A percentile compares a stretch with the other conserved stretches of the same genome.
These are phyloP conservation scores for Wickerhamiella parazyma DNA, from an alignment of 805 yeast genomes.

Conservation along the genomic window DNA sequence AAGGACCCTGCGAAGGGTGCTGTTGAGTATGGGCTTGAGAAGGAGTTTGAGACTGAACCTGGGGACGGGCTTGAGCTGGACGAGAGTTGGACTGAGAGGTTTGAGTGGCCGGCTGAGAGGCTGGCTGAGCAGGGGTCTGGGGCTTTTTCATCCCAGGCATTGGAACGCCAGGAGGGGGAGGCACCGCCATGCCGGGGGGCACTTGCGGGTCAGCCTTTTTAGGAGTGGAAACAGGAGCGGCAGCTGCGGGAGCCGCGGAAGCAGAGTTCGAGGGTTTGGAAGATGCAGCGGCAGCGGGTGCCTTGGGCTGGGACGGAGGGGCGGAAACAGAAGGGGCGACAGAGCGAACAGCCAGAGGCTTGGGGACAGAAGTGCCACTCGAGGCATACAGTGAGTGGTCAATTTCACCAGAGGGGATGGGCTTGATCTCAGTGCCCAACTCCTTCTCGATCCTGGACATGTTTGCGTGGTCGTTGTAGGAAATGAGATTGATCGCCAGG, in stretches of 20 bases:
- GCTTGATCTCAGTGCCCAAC: constrained; percentile 91
- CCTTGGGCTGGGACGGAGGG: background rate
- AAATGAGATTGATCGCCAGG: constrained; percentile 88
- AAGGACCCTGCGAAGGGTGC: background rate
- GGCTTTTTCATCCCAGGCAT: background rate
- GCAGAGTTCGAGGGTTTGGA: background rate
- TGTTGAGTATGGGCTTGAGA: background rate
- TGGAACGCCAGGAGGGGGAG: background rate
- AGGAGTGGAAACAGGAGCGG: background rate
- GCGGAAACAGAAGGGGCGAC: background rate
- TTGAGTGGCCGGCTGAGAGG: background rate
- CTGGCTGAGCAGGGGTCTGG: background rate
- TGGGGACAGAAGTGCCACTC: constrained; percentile 44
- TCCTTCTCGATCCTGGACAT: constrained; percentile 93
- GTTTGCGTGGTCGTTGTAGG: constrained; percentile 92
- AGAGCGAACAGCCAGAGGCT: constrained; percentile 52
- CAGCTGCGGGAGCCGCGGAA: background rate
- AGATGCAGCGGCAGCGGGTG: too few relatives aligned
- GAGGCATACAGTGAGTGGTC: constrained; percentile 84
- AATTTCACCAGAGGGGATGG: constrained; percentile 77
- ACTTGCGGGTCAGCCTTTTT: too few relatives aligned
- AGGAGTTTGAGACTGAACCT: background rate
- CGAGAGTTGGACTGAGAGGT: background rate
- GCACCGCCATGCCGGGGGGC: background rate
- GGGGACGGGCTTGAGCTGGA: background rate